These are phyloP conservation scores for Fusarium virguliforme DNA, from an alignment of 2,329 filamentous ascomycete species.

Conservation along the genomic window DNA sequence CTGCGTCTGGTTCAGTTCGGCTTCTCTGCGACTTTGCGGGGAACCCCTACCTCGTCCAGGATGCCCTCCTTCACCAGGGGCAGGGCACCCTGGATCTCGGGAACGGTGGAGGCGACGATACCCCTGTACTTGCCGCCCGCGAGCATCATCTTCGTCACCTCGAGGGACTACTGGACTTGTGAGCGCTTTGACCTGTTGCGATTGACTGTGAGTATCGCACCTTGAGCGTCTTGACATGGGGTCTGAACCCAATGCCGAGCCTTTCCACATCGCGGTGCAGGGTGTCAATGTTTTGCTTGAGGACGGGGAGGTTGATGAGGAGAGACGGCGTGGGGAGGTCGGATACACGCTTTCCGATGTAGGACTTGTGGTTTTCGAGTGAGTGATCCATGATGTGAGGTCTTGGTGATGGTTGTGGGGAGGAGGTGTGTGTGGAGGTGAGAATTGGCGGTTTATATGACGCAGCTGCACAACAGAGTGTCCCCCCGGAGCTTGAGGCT, in stretches of 20 bases:
- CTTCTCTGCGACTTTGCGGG: neutral
- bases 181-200: neutral
- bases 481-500: neutral
- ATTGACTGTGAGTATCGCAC: constrained; percentile 36
- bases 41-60: constrained; percentile 56
- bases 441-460: neutral
- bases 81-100: constrained; percentile 59
- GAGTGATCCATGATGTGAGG: constrained; percentile 47
- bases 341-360: constrained; percentile 54
- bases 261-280: constrained; percentile 59
- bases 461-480: neutral
- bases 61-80: constrained; percentile 59
- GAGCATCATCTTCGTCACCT: constrained; percentile 61
- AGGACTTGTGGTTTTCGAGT: constrained; percentile 53
- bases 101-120: constrained; percentile 60
- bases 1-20: constrained; percentile 33
- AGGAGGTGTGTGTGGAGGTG: constrained; percentile 6
- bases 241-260: constrained; percentile 58
- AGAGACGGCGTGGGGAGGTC: constrained; percentile 60
- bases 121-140: constrained; percentile 56
- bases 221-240: constrained; percentile 65
- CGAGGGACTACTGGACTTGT: constrained; percentile 51
- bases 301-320: constrained; percentile 57
- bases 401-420: neutral
- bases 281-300: constrained; percentile 58